phyloP scores from a whole-genome alignment of 345 rosid genomes.

The Geranium brycei region DNA sequence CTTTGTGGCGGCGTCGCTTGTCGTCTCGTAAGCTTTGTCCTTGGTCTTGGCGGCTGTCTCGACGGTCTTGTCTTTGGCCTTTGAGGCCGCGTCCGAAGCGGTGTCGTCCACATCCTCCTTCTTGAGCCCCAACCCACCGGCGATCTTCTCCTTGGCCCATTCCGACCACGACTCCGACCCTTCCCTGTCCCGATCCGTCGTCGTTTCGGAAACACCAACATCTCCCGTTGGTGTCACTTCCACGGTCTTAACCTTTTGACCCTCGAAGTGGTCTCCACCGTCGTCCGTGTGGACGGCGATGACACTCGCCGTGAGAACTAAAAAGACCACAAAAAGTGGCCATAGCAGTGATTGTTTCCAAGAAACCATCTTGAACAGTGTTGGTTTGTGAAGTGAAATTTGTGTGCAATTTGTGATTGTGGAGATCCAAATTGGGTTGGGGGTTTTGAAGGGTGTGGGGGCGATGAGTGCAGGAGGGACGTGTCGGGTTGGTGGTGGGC shows the following conservation, averaged over 20 bases:
- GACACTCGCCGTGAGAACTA: slow-evolving; percentile 5
- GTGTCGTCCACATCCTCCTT: slow-evolving; percentile 16
- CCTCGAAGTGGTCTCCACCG: slow-evolving; percentile 8
- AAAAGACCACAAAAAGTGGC: slow-evolving; percentile 4
- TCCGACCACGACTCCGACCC: slow-evolving; percentile 36
- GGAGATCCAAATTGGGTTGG: no score
- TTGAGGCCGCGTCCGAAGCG: no score
- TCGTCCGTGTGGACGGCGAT: slow-evolving; percentile 9
- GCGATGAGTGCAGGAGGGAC: no score
- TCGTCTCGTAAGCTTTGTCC: no score
- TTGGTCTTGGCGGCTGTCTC: no score
- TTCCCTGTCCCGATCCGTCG: slow-evolving; percentile 13
- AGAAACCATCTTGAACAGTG: slow-evolving; percentile 13
- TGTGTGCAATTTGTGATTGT: no score
- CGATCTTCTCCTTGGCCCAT: slow-evolving; percentile 46
- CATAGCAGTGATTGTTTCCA: slow-evolving; percentile 4
- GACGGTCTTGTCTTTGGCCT: no score
- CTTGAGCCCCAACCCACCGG: slow-evolving; percentile 30
- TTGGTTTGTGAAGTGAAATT: background rate
- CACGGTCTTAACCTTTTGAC: slow-evolving; percentile 6
- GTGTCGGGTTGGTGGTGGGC: no score
- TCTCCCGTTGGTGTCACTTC: slow-evolving; percentile 3
- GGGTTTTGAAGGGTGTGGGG: no score
- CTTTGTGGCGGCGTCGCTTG: no score
- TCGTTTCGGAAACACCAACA: slow-evolving; percentile 3